Conservation (phyloP, 2,329 filamentous ascomycete species). For the Arachnomyces sp. region DNA sequence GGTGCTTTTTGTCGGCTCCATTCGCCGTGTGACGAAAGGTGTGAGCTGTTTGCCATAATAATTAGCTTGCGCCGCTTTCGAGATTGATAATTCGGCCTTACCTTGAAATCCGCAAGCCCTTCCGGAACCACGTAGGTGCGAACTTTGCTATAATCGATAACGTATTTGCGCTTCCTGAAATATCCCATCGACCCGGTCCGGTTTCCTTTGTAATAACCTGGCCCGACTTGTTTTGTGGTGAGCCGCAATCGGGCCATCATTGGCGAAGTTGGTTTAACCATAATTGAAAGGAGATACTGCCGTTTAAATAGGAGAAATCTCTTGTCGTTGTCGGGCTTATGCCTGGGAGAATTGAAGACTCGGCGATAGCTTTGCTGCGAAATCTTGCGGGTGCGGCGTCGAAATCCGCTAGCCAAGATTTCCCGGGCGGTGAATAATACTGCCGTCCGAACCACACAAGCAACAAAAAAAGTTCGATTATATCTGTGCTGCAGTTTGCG, state of each 20-base stretch:
- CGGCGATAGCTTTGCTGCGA: too few species aligned
- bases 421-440: too few species aligned
- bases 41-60: conserved; percentile 27
- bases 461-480: too few species aligned
- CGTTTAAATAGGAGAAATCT: too few species aligned
- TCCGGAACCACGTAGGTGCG: conserved; percentile 80
- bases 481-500: too few species aligned
- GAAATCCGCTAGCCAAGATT: too few species aligned
- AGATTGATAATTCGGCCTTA: conserved; percentile 28
- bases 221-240: conserved; percentile 87
- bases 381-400: too few species aligned
- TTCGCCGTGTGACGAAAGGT: conserved; percentile 39
- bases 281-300: conserved; percentile 14
- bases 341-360: too few species aligned
- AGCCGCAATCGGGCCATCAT: conserved; percentile 69
- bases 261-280: conserved; percentile 38
- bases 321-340: too few species aligned
- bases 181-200: conserved; percentile 80
- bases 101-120: conserved; percentile 63
- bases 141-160: conserved; percentile 79
- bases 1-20: conserved; percentile 28
- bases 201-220: conserved; percentile 96
- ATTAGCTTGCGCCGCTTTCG: background rate
- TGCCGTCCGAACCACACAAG: too few species aligned
- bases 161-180: conserved; percentile 57